A percentile compares a stretch with the other conserved stretches of the same genome.
These are phyloP conservation scores for Penicillium verhagenii DNA, from an alignment of 495 filamentous ascomycete genomes.

Conservation along the genomic window DNA sequence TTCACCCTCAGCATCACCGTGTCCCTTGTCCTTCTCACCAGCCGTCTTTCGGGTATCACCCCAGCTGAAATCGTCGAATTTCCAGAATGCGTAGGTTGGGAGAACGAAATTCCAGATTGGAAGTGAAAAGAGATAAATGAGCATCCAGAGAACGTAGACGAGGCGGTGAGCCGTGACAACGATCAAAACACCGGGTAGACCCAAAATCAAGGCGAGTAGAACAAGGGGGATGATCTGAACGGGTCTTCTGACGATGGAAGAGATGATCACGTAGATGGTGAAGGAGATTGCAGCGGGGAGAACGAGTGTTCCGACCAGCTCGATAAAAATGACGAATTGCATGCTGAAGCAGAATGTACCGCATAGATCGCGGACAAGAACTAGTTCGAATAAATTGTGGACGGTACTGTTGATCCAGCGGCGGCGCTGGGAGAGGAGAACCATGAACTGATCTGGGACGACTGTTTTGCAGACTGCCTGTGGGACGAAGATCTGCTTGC, in stretches of 20 bases:
- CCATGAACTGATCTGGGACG: slow-evolving; percentile 88
- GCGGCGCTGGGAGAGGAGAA: slow-evolving; percentile 89
- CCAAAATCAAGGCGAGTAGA: slow-evolving; percentile 87
- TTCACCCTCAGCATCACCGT: slow-evolving; percentile 87
- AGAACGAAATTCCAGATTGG: slow-evolving; percentile 98
- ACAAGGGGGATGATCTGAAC: slow-evolving; percentile 93
- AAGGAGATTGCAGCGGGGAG: slow-evolving; percentile 95
- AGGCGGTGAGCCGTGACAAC: slow-evolving; percentile 93
- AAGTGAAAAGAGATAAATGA: slow-evolving; percentile 89
- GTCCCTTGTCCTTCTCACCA: slow-evolving; percentile 82
- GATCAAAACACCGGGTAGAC: slow-evolving; percentile 89
- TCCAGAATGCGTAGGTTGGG: slow-evolving; percentile 95
- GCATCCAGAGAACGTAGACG: slow-evolving; percentile 95
- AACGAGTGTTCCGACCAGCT: slow-evolving; percentile 91
- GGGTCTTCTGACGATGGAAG: slow-evolving; percentile 76
- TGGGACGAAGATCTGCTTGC: slow-evolving; percentile 97
- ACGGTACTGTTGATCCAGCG: slow-evolving; percentile 99
- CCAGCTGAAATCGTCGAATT: slow-evolving; percentile 99
- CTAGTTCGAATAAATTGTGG: slow-evolving; percentile 97
- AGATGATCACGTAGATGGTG: slow-evolving; percentile 91
- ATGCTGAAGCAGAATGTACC: slow-evolving; percentile 99
- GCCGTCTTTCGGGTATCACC: slow-evolving; percentile 96
- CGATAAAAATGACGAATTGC: slow-evolving; percentile 98
- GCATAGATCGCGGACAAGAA: slow-evolving; percentile 92
- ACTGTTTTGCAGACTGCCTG: slow-evolving; percentile 99